Evolutionary conservation across 1,284 basidiomycete species (phyloP).

Genomic region (Tylopilus orsonianus): DNA sequence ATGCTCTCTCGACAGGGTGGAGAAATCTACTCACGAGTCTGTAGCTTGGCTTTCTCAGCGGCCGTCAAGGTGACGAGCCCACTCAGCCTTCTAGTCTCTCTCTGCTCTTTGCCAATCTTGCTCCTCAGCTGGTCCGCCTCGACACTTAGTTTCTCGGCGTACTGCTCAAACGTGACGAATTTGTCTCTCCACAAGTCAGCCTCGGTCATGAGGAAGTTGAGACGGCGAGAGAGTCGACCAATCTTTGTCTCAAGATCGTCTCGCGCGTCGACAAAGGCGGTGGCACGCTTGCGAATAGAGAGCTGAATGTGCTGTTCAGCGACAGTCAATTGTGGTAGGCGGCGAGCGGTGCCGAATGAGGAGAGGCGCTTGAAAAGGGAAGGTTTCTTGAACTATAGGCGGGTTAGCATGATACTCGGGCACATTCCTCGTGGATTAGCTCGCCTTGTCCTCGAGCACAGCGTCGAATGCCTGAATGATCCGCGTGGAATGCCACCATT

Average conservation of each 20-base stretch:
- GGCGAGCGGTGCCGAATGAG: slow-evolving; percentile 68
- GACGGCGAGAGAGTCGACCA: slow-evolving; percentile 73
- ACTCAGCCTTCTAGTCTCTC: slow-evolving; percentile 79
- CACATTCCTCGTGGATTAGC: slow-evolving; percentile 11
- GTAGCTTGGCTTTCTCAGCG: slow-evolving; percentile 72
- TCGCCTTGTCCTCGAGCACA: slow-evolving; percentile 83
- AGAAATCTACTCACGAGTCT: slow-evolving; percentile 55
- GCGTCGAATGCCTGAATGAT: slow-evolving; percentile 89
- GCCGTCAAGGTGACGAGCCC: slow-evolving; percentile 75
- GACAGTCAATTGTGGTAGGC: slow-evolving; percentile 69
- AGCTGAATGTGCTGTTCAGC: slow-evolving; percentile 83
- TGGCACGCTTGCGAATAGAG: slow-evolving; percentile 86
- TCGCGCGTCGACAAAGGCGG: slow-evolving; percentile 89
- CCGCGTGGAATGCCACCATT: slow-evolving; percentile 90
- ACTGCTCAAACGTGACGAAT: slow-evolving; percentile 88
- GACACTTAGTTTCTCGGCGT: slow-evolving; percentile 85
- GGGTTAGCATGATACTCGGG: slow-evolving; percentile 16
- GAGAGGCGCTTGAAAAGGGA: slow-evolving; percentile 85
- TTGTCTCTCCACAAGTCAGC: slow-evolving; percentile 88
- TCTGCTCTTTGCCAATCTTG: slow-evolving; percentile 87
- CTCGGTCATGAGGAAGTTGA: slow-evolving; percentile 91
- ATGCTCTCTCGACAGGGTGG: background rate
- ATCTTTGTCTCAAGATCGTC: slow-evolving; percentile 92
- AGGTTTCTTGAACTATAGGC: slow-evolving; percentile 77
- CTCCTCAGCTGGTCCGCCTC: slow-evolving; percentile 79